Evolutionary conservation across 306 rosid species (phyloP), one percentile per base, ranked within the genome.

Genomic region (Benincasa hispida): DNA sequence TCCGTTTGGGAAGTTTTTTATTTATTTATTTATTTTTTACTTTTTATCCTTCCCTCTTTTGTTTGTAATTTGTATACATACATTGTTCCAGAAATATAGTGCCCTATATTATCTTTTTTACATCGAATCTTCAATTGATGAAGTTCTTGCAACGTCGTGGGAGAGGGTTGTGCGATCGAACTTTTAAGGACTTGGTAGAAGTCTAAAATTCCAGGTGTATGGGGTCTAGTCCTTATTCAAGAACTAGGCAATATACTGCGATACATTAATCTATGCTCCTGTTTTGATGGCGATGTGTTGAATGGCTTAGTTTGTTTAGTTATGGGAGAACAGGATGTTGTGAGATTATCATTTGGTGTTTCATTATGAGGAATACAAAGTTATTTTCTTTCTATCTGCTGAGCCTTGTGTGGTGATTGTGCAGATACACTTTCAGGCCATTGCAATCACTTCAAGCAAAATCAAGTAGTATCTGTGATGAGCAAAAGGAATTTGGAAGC

Each of bases 371-470:
- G 25, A 50, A 24, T 75, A 15, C 10, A 39, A 22, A 24, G 56
- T 58, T 57, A 37, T 76, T 76, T 57, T 37, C 68, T 76, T 39
- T 18, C 57, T 58, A 59, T 76, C 11, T 66, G 66, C 84, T 79
- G 53, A 82, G 58, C 30, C 48, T 69, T 82, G 72, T 60, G 76
- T 60, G 25, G 75, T 55, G 78, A 66, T 67, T 54, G 34, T 84
- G 86, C 90, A 95, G 99, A 87, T 95, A 92, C 84, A 85, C 86
- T 22, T 90, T 78, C 86, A 86, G 79, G 85, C 88, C 87, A 70
- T 67, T 84, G 78, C 90, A 83, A 74, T 76, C 84, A n/a, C 81
- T 81, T 34, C 83, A 83, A 56, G 81, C 79, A 19, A 81, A 81
- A 45, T 65, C 81, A 27, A 45, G 62, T 56, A 82, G 82, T 78